Evolutionary conservation across 768 basidiomycete species (phyloP), one percentile per base, ranked within the genome.

Genomic region (Termitomyces sp.): DNA sequence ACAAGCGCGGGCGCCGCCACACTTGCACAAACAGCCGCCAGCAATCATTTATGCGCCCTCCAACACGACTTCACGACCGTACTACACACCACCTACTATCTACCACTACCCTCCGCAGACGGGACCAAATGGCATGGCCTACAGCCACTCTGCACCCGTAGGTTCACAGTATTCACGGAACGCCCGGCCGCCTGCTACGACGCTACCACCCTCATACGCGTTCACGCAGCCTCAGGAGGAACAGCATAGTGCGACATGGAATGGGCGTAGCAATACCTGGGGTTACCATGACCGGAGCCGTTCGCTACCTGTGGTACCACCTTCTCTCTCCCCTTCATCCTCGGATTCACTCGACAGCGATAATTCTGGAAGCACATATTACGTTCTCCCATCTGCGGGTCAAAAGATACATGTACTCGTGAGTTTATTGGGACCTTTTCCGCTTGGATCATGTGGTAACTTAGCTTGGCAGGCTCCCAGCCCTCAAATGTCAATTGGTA

Each of bases 381-480:
- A 88, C 66, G 81, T 89, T 60, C 76, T 88, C 40, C 86, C 86
- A 3, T 76, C 79, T 11, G 79, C 81, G 11, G 84, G 85, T n/a
- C 86, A 88, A 66, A 90, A 89, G 63, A 80, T 88, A 55, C 86
- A 85, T 67, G 78, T 88, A 59, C 77, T 89, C 63, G 88, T 89
- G 71, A 77, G 88, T 79, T 25, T 64, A 49, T 27, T 62, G 48
- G 48, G 34, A 55, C 59, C 44, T 28, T 54, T 51, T 46, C 17
- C 8, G 19, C 23, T 34, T 45, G 21, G 16, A 57, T 14, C 48
- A 44, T 54, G 49, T 37, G 32, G 21, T 14, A 14, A 52, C 43
- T 14, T 32, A 7, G 28, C 25, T n/a, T 53, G 63, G 61, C 57
- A 77, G 75, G 56, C 66, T 52, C 69, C 72, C 39, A 73, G 70